A percentile compares a stretch with the other conserved stretches of the same genome.
These are phyloP conservation scores for Artomyces pyxidatus DNA, from an alignment of 768 basidiomycete genomes.

Conservation along the genomic window DNA sequence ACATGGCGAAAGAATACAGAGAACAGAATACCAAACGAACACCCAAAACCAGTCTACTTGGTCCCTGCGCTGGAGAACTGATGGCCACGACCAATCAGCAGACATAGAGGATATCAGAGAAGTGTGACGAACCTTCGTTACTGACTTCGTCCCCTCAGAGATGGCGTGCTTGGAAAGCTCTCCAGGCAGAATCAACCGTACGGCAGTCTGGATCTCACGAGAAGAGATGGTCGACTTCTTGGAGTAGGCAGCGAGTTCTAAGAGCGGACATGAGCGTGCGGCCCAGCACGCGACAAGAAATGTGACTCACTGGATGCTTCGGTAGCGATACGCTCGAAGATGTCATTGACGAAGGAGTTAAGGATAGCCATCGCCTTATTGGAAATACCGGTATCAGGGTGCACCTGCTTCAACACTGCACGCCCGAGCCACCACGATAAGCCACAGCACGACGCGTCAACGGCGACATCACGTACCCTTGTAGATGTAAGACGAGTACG, in stretches of 20 bases:
- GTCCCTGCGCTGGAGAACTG: conserved; percentile 20
- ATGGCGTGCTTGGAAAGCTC: conserved; percentile 98
- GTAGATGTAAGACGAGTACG: conserved; percentile 93
- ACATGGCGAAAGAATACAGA: no score
- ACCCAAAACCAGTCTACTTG: no score
- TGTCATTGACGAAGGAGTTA: conserved; percentile 90
- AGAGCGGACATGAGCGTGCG: not conserved
- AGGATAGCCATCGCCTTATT: conserved; percentile 94
- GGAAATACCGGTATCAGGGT: conserved; percentile 97
- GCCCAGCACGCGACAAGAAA: not conserved
- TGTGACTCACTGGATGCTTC: conserved; percentile 70
- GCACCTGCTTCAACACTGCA: conserved; percentile 90
- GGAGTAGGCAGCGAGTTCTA: conserved; percentile 94
- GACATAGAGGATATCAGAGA: no score
- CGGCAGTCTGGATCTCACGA: conserved; percentile 95
- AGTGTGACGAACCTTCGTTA: conserved; percentile 41
- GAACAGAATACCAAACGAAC: no score
- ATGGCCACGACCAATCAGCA: not conserved
- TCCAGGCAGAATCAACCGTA: conserved; percentile 92
- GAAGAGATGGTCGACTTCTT: conserved; percentile 99
- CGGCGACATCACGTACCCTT: conserved; percentile 47
- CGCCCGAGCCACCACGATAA: conserved; percentile 3
- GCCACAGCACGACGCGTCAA: not conserved
- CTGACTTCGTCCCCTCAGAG: conserved; percentile 83
- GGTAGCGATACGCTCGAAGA: conserved; percentile 87